Evolutionary conservation across 495 filamentous ascomycete genomes (phyloP).

Genomic region (Tuber microsphaerosporum): DNA sequence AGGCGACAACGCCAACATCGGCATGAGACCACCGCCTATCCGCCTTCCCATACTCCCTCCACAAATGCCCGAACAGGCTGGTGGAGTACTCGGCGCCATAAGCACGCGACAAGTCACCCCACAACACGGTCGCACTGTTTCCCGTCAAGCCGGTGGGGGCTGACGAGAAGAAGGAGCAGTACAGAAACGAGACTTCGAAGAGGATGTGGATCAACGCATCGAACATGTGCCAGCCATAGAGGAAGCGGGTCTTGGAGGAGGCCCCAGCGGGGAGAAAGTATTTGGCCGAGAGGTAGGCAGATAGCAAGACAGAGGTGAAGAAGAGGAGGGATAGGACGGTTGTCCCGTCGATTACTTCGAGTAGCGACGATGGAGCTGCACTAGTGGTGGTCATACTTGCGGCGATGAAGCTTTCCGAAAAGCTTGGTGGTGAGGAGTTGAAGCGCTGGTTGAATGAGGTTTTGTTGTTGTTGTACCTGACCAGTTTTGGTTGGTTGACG

Average conservation of each 20-base stretch:
- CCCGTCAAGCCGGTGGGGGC: constrained; percentile 41
- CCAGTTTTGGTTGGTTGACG: neutral
- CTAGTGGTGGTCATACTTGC: neutral
- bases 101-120: constrained; percentile 47
- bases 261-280: constrained; percentile 44
- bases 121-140: constrained; percentile 28
- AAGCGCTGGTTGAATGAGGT: neutral
- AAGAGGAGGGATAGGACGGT: constrained; percentile 49
- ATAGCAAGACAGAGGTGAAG: constrained; percentile 46
- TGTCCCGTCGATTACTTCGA: constrained; percentile 48
- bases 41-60: constrained; percentile 90
- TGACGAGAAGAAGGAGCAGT: constrained; percentile 81
- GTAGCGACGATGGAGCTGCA: neutral
- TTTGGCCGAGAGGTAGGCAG: constrained; percentile 48
- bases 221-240: constrained; percentile 94
- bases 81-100: constrained; percentile 69
- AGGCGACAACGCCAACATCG: constrained; percentile 68
- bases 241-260: constrained; percentile 54
- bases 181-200: constrained; percentile 85
- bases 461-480: neutral
- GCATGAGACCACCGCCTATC: constrained; percentile 74
- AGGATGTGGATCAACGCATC: constrained; percentile 81
- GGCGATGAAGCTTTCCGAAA: neutral
- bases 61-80: constrained; percentile 60
- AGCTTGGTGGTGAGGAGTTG: neutral